These are phyloP conservation scores for Kwoniella dejecticola DNA, from an alignment of 768 basidiomycete genomes.

Conservation along the genomic window DNA sequence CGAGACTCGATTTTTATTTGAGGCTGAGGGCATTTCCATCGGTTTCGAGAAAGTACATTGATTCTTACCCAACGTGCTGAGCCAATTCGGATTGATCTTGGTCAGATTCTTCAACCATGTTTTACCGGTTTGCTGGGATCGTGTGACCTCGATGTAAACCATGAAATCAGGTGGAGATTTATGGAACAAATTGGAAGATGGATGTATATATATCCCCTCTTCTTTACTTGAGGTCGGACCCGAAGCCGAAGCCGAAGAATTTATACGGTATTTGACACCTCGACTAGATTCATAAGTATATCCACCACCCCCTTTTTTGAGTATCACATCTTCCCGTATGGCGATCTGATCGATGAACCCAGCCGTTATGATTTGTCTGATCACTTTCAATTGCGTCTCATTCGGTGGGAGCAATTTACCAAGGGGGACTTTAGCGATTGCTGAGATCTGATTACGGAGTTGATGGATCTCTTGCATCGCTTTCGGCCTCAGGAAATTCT, in stretches of 20 bases:
- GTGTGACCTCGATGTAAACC: conserved; percentile 77
- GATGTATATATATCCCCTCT: conserved; percentile 88
- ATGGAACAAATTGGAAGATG: conserved; percentile 75
- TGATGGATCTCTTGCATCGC: conserved; percentile 99
- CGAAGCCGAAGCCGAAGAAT: conserved; percentile 65
- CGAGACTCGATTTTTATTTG: conserved; percentile 5
- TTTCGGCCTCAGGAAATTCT: conserved; percentile 88
- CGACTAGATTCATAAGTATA: conserved; percentile 72
- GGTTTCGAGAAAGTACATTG: conserved; percentile 91
- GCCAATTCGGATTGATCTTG: conserved; percentile 82
- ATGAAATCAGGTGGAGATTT: conserved; percentile 79
- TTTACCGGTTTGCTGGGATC: conserved; percentile 67
- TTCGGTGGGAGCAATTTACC: conserved; percentile 74
- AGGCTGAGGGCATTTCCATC: conserved; percentile 59
- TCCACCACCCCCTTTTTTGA: conserved; percentile 62
- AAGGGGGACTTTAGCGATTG: conserved; percentile 82
- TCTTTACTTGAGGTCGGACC: conserved; percentile 28
- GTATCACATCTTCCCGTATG: conserved; percentile 78
- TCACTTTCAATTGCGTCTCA: conserved; percentile 80
- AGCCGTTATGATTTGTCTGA: conserved; percentile 82
- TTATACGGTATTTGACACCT: conserved; percentile 77
- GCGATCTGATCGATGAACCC: conserved; percentile 96
- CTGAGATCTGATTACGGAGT: conserved; percentile 81
- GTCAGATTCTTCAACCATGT: conserved; percentile 72
- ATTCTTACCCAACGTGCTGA: conserved; percentile 73